Evolutionary conservation across 306 rosid genomes (phyloP).

Genomic region (Begonia masoniana): DNA sequence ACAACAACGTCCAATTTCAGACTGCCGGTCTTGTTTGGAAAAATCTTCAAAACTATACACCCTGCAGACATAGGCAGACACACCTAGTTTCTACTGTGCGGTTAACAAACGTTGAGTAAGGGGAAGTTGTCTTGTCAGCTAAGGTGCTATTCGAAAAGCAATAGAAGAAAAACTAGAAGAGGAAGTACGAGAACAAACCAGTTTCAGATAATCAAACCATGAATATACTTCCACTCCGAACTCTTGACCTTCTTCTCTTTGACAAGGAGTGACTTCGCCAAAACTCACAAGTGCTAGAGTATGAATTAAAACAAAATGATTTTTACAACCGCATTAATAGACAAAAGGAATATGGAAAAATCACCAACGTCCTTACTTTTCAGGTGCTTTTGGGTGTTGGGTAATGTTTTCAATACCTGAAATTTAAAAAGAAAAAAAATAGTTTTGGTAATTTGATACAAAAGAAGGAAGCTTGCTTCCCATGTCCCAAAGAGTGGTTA

Average conservation of each 20-base stretch:
- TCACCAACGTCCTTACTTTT: conserved; percentile 35
- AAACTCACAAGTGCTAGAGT: conserved; percentile 83
- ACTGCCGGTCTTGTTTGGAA: too few relatives aligned
- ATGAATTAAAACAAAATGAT: not conserved
- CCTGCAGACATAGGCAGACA: too few relatives aligned
- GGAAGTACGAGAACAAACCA: conserved; percentile 37
- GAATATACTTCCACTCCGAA: conserved; percentile 53
- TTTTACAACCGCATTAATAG: too few relatives aligned
- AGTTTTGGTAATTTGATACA: conserved; percentile 1
- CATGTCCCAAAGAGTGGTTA: too few relatives aligned
- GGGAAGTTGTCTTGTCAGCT: not conserved
- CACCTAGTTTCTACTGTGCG: too few relatives aligned
- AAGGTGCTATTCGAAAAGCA: not conserved
- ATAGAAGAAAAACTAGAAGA: not conserved
- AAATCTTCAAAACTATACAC: too few relatives aligned
- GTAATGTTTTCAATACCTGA: conserved; percentile 84
- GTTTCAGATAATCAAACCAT: conserved; percentile 64
- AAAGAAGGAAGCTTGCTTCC: not conserved
- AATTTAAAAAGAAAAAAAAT: conserved; percentile 8
- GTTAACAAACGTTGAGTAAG: not conserved
- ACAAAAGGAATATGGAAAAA: too few relatives aligned
- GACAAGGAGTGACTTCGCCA: conserved; percentile 63
- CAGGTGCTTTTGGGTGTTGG: conserved; percentile 45
- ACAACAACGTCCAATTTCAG: too few relatives aligned
- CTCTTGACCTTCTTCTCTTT: conserved; percentile 53